Evolutionary conservation across 225 moss, liverwort and hornwort species (phyloP), one percentile per base, ranked within the genome.

Genomic region (Polytrichum commune): DNA sequence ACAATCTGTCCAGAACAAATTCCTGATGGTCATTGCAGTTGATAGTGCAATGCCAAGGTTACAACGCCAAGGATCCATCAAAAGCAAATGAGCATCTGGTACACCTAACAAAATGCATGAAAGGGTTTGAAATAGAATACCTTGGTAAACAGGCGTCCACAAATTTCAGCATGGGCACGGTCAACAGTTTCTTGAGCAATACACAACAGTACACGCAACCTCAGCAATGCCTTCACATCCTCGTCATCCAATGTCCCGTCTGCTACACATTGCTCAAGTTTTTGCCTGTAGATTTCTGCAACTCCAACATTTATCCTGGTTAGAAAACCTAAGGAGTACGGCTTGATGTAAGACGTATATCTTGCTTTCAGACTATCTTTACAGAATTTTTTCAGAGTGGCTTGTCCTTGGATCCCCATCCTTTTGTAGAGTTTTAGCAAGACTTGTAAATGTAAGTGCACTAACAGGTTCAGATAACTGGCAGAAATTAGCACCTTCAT

Each of bases 271-370:
- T 98, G 97, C 75, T 94, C 97, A 71, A 98, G 81, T 77, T 98
- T 98, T 82, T 93, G 95, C 81, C 88, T 86, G 79, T 98, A 98
- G 53, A 98, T 98, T 75, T 98, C 97, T 95, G 90, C 60, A 78
- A 18, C 23, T 29, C 53, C 30, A 1, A 46, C 54, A 19, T 61
- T 68, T 38, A 38, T 69, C 54, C 25, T 46, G 46, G 46, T 46
- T 46, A 46, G 46, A 46, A 46, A 46, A 46, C 46, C 46, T 3
- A 38, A 38, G 13, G 46, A 16, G 46, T 46, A 13, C 4, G 4
- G 16, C 46, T 46, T 46, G 3, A 38, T 10, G 3, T 1, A 38
- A 38, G 10, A 38, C 38, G 13, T 2, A 38, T 13, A 38, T 2
- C 10, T 38, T 38, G 46, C 46, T 46, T 26, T 46, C 46, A 46